Evolutionary conservation across 805 yeast species (phyloP).

Genomic region (Metschnikowia drakensbergensis): DNA sequence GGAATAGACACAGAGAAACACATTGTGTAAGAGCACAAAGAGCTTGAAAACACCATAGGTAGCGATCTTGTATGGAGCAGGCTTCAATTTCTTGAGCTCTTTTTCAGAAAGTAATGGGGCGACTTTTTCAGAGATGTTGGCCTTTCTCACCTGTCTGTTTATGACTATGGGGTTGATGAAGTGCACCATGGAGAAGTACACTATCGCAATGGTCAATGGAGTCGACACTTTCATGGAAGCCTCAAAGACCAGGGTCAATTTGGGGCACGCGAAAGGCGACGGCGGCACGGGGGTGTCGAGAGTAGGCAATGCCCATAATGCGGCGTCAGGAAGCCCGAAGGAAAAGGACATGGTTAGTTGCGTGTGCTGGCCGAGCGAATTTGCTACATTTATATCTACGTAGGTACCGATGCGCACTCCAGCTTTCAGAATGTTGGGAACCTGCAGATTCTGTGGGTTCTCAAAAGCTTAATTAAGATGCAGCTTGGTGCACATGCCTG

Average conservation of each 20-base stretch:
- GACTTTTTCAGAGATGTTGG: conserved; percentile 17
- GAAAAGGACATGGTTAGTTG: conserved; percentile 14
- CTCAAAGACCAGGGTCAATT: conserved; percentile 35
- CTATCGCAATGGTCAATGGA: conserved; percentile 54
- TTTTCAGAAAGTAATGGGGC: conserved; percentile 19
- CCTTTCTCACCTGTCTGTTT: conserved; percentile 42
- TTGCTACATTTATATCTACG: background rate
- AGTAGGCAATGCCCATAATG: conserved; percentile 30
- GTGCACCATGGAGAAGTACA: conserved; percentile 59
- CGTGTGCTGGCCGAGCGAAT: background rate
- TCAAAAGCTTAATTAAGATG: background rate
- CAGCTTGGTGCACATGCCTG: background rate
- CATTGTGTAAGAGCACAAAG: conserved; percentile 58
- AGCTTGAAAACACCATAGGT: conserved; percentile 43
- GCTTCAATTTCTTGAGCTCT: conserved; percentile 37
- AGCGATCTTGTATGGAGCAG: conserved; percentile 53
- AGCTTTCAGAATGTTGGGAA: conserved; percentile 4
- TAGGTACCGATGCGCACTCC: conserved; percentile 3
- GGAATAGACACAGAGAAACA: conserved; percentile 60
- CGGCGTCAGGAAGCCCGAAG: conserved; percentile 34
- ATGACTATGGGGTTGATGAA: conserved; percentile 44
- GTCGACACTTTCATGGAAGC: conserved; percentile 46
- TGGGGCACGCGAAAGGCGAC: conserved; percentile 31
- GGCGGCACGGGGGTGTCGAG: conserved; percentile 29
- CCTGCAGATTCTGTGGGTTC: background rate